phyloP scores from a whole-genome alignment of 2,329 filamentous ascomycete species.

The Anthostomella pinea region DNA sequence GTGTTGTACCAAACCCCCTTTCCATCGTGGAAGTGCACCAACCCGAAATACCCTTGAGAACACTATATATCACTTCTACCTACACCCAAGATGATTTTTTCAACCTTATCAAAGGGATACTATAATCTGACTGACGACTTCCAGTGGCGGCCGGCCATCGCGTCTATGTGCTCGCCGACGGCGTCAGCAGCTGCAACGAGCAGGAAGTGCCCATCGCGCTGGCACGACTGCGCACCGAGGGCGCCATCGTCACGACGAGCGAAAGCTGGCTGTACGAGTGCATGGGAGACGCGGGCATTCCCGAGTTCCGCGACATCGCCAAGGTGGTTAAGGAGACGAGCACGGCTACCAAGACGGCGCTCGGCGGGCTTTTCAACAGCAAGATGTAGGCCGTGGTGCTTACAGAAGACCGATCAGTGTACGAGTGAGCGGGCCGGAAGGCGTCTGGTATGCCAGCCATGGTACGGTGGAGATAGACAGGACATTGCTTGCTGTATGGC shows the following conservation, averaged over 20 bases:
- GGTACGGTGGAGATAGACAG: no score
- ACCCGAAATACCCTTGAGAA: no score
- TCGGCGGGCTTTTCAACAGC: constrained; percentile 64
- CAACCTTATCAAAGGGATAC: no score
- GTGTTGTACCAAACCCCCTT: neutral
- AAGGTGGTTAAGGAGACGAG: constrained; percentile 75
- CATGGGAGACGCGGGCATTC: constrained; percentile 74
- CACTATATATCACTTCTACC: no score
- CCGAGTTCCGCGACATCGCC: constrained; percentile 71
- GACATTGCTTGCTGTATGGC: no score
- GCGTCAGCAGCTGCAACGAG: constrained; percentile 80
- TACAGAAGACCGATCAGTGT: no score
- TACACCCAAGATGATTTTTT: no score
- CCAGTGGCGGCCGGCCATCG: constrained; percentile 61
- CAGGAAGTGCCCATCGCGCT: constrained; percentile 80
- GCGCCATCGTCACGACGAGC: constrained; percentile 77
- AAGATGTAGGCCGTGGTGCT: constrained; percentile 51
- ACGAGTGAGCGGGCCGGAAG: no score
- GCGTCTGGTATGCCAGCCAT: no score
- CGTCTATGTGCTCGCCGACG: constrained; percentile 87
- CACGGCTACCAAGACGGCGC: constrained; percentile 64
- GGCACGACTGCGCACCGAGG: constrained; percentile 69
- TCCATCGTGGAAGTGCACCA: no score
- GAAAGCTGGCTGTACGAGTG: constrained; percentile 90
- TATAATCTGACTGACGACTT: no score